Evolutionary conservation across 768 basidiomycete genomes (phyloP), one percentile per base, ranked within the genome.

Genomic region (Cubamyces sp.): DNA sequence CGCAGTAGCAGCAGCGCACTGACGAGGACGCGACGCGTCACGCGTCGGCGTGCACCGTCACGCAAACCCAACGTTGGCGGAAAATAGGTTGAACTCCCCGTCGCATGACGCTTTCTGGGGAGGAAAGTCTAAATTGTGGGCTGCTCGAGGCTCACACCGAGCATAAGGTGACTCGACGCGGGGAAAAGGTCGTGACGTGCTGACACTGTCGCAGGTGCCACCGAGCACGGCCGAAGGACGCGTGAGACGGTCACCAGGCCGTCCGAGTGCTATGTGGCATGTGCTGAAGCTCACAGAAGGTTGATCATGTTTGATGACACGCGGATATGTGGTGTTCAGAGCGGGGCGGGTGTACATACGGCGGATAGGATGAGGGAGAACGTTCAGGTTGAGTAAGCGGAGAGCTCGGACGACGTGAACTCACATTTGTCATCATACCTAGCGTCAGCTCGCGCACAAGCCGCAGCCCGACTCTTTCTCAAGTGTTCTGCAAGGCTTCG

Each of bases 11-110:
- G 34, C 34, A 34, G 34, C 34, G 34, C 34, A 9, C 11, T 34
- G 34, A 34, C n/a, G 48, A 30, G 15, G 34, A 43, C 57, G 57
- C 57, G 57, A 59, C 49, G 50, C 41, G 42, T 58, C 48, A 58
- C 57, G 49, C 57, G 57, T 58, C 47, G 46, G 39, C 30, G 5
- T n/a, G 9, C 37, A n/a, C n/a, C n/a, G 57, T 59, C 57, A 59
- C 57, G 41, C 34, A 34, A 34, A 1, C 11, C 34, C 4, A 34
- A 7, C 34, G 34, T 5, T 9, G 34, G 34, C 34, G 34, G 34
- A 34, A 34, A 34, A 34, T 34, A 34, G 6, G 34, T 34, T 34
- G 5, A 34, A 11, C 34, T 6, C 34, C 34, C 9, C 34, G 34
- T 34, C 34, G 34, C 34, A 34, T 34, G 34, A 34, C 34, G 34